Evolutionary conservation across 2,329 filamentous ascomycete genomes (phyloP).

Genomic region (Cadophora sp.): DNA sequence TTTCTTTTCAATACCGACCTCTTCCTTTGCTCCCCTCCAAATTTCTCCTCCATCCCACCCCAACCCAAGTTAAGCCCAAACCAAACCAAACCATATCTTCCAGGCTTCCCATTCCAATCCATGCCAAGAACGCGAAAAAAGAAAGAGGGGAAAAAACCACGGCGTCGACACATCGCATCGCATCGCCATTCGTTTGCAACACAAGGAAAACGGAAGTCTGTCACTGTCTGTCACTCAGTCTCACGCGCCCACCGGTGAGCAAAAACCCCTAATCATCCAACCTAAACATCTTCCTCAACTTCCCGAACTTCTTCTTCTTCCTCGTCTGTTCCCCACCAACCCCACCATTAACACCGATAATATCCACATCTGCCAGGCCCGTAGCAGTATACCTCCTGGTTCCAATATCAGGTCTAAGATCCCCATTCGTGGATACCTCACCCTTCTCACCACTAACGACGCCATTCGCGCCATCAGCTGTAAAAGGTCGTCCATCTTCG

Average conservation of each 20-base stretch:
- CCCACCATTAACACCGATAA: slow-evolving; percentile 18
- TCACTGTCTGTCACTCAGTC: neutral
- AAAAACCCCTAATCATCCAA: slow-evolving; percentile 56
- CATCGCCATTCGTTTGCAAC: neutral
- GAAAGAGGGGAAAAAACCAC: too few relatives aligned
- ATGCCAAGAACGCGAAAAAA: neutral
- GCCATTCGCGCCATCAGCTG: slow-evolving; percentile 34
- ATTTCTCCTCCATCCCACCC: neutral
- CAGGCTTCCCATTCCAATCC: neutral
- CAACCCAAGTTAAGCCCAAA: neutral
- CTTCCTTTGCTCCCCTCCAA: too few relatives aligned
- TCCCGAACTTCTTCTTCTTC: slow-evolving; percentile 73
- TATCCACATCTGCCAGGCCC: slow-evolving; percentile 35
- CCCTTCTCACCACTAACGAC: slow-evolving; percentile 20
- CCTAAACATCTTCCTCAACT: slow-evolving; percentile 70
- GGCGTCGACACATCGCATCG: too few relatives aligned
- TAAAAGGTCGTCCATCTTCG: slow-evolving; percentile 43
- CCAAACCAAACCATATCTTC: too few relatives aligned
- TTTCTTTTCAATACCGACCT: too few relatives aligned
- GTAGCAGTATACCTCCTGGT: slow-evolving; percentile 40
- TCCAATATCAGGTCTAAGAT: slow-evolving; percentile 35
- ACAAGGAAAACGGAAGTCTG: neutral
- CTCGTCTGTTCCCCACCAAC: slow-evolving; percentile 19
- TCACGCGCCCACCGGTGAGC: neutral
- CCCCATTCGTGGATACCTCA: slow-evolving; percentile 17